Percentiles rank a stretch among this genome's conserved stretches.
Conservation (phyloP, 2,329 filamentous ascomycete species). For the Colletotrichum melonis region DNA sequence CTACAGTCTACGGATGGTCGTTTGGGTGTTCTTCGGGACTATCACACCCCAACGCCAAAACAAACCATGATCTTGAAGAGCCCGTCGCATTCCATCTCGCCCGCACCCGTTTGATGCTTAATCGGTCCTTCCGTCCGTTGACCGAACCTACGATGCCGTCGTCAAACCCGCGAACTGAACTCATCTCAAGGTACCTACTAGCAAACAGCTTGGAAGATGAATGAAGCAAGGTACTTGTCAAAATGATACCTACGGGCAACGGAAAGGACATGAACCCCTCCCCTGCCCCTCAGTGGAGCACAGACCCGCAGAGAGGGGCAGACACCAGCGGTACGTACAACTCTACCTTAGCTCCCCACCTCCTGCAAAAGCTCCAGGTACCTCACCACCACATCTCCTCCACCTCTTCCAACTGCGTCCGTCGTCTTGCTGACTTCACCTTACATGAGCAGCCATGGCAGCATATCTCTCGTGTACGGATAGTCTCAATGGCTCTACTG, state of each 20-base stretch:
- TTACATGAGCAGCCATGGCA: conserved; percentile 8
- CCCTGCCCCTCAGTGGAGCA: neutral
- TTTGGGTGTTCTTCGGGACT: conserved; percentile 6
- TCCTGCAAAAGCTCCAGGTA: neutral
- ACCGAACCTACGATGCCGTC: neutral
- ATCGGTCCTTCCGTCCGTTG: neutral
- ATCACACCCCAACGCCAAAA: neutral
- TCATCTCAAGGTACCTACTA: no score
- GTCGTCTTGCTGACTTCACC: neutral
- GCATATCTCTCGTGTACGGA: neutral
- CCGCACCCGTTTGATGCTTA: neutral
- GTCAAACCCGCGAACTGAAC: no score
- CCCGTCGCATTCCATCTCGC: conserved; percentile 1
- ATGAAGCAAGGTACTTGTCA: no score
- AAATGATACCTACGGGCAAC: no score
- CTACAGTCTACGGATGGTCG: neutral
- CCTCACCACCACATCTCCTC: neutral
- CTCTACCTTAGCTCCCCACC: neutral
- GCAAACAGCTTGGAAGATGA: no score
- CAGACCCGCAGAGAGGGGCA: neutral
- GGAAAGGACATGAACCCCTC: no score
- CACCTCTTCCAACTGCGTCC: neutral
- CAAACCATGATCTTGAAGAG: conserved; percentile 3
- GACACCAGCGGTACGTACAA: neutral
- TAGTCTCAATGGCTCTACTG: neutral